Base-by-base conservation (phyloP, 116 monocot genomes). In the Phalaenopsis hybrid region DNA sequence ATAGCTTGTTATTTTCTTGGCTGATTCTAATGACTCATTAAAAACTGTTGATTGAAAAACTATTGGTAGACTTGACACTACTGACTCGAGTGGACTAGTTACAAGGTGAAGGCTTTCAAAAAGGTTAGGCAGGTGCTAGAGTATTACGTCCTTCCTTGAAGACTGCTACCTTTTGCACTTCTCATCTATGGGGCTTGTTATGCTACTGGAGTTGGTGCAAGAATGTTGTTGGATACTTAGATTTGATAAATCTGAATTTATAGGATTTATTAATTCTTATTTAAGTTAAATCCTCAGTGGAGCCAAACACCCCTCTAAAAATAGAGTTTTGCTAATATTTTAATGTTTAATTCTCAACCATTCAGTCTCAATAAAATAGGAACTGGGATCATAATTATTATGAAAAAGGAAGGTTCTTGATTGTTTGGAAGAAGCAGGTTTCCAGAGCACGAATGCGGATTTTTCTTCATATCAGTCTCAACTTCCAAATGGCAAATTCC, bases 61-160 rank as follows among this genome's bases (percentile, higher is more conserved):
- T n/a, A 84, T 89, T 7, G 88, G 89, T 17, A 77, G 72, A 78
- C 21, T 80, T 37, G 81, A 74, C 33, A 44, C 81, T 25, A 78
- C 63, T 75, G 89, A 85, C 17, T 55, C 85, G 49, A 83, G 61
- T 75, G 87, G 50, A 25, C 79, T 89, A 12, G 83, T 86, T 17
- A 72, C 84, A 4, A 92, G 89, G 78, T 92, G 91, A 82, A 86
- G 89, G 49, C 86, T 94, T 67, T 86, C 92, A 6, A 90, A 89
- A 80, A 94, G 81, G 83, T 96, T 45, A 92, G 94, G 77, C 94
- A 91, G 81, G 87, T 96, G 16, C 94, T 94, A 11, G 96, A 96
- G 25, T 96, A 88, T 61, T 89, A 89, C 74, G 86, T 89, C 78
- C 81, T 89, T 63, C 86, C 86, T 23, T 69, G 76, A 13, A 84